phyloP scores from a whole-genome alignment of 768 basidiomycete genomes.

The Russula griseocarnosa region DNA sequence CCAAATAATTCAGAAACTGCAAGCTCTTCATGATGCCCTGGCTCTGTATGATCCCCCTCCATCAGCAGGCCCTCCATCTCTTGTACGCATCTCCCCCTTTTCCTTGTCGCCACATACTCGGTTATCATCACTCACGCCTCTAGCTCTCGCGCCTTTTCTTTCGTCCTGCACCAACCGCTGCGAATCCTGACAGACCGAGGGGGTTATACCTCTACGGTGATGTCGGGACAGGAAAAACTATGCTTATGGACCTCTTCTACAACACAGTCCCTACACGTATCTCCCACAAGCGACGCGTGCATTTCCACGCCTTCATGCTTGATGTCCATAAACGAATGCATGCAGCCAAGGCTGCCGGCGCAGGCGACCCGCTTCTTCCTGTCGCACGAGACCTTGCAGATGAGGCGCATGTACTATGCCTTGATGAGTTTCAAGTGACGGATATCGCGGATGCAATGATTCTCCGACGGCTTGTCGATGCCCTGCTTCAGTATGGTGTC shows the following conservation, averaged over 20 bases:
- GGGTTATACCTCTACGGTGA: conserved; percentile 95
- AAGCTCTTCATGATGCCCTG: conserved; percentile 72
- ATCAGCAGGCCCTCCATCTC: conserved; percentile 33
- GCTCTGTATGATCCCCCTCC: conserved; percentile 62
- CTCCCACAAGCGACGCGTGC: conserved; percentile 78
- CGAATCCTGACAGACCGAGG: conserved; percentile 40
- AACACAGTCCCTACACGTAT: conserved; percentile 67
- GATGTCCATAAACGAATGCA: conserved; percentile 95
- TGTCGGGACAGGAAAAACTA: conserved; percentile 96
- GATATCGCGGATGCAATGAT: conserved; percentile 99
- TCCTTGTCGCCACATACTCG: conserved; percentile 5
- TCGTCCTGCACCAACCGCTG: conserved; percentile 20
- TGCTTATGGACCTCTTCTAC: conserved; percentile 99
- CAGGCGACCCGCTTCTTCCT: conserved; percentile 79
- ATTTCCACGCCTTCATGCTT: conserved; percentile 99
- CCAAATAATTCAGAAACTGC: conserved; percentile 75
- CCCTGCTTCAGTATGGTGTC: conserved; percentile 82
- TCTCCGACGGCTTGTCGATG: conserved; percentile 81
- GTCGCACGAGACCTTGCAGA: conserved; percentile 86
- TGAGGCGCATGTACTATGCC: conserved; percentile 84
- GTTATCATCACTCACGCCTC: background rate
- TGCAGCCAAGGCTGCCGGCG: conserved; percentile 63
- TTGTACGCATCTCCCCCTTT: conserved; percentile 32
- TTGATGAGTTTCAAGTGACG: conserved; percentile 98
- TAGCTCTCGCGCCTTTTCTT: conserved; percentile 26